Base-by-base conservation (phyloP, 106 monocot species). In the Acorus gramineus region DNA sequence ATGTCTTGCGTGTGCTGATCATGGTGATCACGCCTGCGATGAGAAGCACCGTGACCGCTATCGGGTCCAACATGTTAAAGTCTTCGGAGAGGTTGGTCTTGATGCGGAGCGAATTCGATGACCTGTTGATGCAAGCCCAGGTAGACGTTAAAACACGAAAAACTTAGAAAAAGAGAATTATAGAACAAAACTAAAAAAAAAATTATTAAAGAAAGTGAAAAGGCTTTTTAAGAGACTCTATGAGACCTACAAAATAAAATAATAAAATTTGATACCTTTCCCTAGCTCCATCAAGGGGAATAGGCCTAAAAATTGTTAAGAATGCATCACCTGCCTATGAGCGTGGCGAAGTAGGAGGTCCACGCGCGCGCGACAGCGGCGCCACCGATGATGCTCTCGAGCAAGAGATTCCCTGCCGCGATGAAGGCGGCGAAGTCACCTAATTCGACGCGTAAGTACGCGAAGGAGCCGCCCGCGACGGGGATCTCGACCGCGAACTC, bases 401-500 rank as follows among this genome's bases (percentile, higher is more conserved):
- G 50, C 3, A 69, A 49, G 42, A 69, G 45, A 43, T 69, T 69
- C 9, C 28, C 69, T 2, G 59, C 69, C 4, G 59, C 69, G 57
- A 69, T 6, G 75, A 81, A 86, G 13, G 86, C 84, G 13, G 76
- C 74, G 52, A 84, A 77, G 59, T 86, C 79, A 11, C 91, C 89
- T 14, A 90, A 69, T 55, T 82, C 85, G 6, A 90, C 85, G 42
- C 86, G 70, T 65, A 90, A 78, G 69, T 90, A 86, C 11, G 80
- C 67, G 68, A 90, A 89, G 50, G 85, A 82, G 14, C 85, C 89
- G 4, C 85, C 89, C 7, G 89, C 89, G 47, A 71, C 79, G 42
- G 89, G 89, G 61, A 89, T 89, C 68, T 85, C 85, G 61, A 89
- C 82, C 14, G 85, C 85, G 61, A 89, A 85, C 70, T 89, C 89